Conservation (phyloP, 225 moss, liverwort and hornwort genomes). For the Antitrichia curtipendula region DNA sequence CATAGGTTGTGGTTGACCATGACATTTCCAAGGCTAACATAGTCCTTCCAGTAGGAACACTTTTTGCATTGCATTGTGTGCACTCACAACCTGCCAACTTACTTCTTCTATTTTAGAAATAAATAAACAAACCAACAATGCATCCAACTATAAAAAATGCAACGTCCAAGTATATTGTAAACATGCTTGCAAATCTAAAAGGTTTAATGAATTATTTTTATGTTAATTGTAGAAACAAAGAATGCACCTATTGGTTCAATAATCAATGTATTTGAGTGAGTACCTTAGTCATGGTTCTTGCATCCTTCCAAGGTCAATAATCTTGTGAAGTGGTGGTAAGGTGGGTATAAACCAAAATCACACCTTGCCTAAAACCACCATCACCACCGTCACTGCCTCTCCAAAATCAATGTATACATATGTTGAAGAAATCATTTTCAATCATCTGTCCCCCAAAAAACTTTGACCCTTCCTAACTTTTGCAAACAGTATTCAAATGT, state of each 20-base stretch:
- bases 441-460: too few species aligned
- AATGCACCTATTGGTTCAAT: rapidly evolving
- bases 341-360: neutral
- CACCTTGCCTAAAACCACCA: neutral
- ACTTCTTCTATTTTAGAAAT: neutral
- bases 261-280: neutral
- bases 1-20: neutral
- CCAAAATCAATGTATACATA: neutral
- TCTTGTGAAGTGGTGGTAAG: neutral
- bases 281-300: rapidly evolving
- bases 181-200: rapidly evolving
- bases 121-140: neutral
- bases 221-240: neutral
- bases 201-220: neutral
- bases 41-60: too few species aligned
- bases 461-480: neutral
- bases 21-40: neutral
- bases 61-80: rapidly evolving
- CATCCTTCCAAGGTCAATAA: rapidly evolving
- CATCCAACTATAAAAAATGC: rapidly evolving
- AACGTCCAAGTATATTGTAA: rapidly evolving
- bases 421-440: neutral
- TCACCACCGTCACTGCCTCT: neutral
- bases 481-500: neutral
- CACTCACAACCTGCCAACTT: rapidly evolving